Conservation (phyloP, 208 protist genomes). For the Trypanosoma boissoni region DNA sequence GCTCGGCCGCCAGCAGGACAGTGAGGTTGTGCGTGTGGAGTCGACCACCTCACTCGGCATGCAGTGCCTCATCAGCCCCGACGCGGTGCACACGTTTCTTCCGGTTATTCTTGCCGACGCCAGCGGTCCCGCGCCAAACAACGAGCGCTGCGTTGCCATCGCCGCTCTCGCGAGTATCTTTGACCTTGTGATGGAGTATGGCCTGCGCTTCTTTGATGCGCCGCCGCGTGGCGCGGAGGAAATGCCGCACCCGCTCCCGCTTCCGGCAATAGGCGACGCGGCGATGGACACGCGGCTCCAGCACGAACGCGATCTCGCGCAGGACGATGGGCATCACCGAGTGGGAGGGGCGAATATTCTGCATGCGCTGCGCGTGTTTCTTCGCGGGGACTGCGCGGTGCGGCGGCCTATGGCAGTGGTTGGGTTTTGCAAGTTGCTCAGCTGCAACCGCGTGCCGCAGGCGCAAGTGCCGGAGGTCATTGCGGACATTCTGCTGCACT, state of each 20-base stretch:
- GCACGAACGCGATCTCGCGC: constrained; percentile 66
- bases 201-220: constrained; percentile 79
- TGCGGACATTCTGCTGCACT: constrained; percentile 65
- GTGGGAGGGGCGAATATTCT: constrained; percentile 66
- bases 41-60: constrained; percentile 78
- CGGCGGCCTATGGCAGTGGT: constrained; percentile 44
- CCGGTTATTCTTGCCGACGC: constrained; percentile 77
- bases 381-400: constrained; percentile 31
- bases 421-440: constrained; percentile 87
- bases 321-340: constrained; percentile 85
- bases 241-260: constrained; percentile 1
- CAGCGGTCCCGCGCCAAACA: constrained; percentile 22
- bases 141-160: constrained; percentile 40
- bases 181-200: constrained; percentile 88
- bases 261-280: not conserved
- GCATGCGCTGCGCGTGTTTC: constrained; percentile 43
- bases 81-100: constrained; percentile 89
- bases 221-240: constrained; percentile 10
- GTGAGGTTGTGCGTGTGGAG: constrained; percentile 65
- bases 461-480: constrained; percentile 51
- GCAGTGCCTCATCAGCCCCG: constrained; percentile 83
- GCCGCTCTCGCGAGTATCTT: constrained; percentile 72
- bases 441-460: constrained; percentile 74
- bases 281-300: constrained; percentile 54
- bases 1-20: constrained; percentile 75